Conservation (phyloP, 768 basidiomycete species). For the Thelephora aurantiotincta region DNA sequence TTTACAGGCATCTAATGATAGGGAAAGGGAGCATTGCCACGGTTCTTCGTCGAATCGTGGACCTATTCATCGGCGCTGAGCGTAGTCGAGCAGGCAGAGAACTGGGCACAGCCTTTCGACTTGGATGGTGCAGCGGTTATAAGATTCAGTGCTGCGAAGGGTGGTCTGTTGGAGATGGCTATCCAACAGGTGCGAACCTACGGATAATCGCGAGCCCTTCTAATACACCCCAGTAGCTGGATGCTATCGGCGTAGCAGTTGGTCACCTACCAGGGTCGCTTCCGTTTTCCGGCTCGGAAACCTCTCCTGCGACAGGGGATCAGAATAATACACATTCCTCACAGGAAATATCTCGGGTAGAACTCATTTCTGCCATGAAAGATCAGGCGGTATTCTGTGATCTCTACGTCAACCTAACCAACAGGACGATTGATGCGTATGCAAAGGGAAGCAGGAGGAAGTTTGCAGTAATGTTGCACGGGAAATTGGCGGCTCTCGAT, state of each 20-base stretch:
- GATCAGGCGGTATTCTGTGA: conserved; percentile 57
- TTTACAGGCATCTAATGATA: neutral
- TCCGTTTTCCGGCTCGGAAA: conserved; percentile 54
- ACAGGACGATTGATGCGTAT: conserved; percentile 76
- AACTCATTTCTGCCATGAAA: conserved; percentile 43
- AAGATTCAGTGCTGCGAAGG: conserved; percentile 61
- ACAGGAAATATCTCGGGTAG: conserved; percentile 37
- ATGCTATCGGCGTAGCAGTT: conserved; percentile 62
- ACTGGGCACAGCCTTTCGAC: conserved; percentile 42
- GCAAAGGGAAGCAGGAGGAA: conserved; percentile 73
- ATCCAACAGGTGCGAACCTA: conserved; percentile 53
- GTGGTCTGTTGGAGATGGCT: conserved; percentile 84
- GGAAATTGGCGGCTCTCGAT: conserved; percentile 78
- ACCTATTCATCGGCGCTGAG: conserved; percentile 81
- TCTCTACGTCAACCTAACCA: conserved; percentile 59
- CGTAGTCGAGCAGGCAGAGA: conserved; percentile 65
- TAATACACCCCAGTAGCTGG: conserved; percentile 39
- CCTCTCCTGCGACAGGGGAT: conserved; percentile 8
- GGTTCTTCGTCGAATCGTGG: conserved; percentile 86
- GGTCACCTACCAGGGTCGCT: conserved; percentile 58
- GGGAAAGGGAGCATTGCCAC: conserved; percentile 33
- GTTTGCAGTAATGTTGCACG: conserved; percentile 76
- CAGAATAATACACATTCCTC: conserved; percentile 13
- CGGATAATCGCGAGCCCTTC: neutral
- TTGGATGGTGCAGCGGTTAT: conserved; percentile 32